A percentile compares a stretch with the other conserved stretches of the same genome.
These are phyloP conservation scores for Eimeria tenella DNA, from an alignment of 169 alveolate species.

Conservation along the genomic window DNA sequence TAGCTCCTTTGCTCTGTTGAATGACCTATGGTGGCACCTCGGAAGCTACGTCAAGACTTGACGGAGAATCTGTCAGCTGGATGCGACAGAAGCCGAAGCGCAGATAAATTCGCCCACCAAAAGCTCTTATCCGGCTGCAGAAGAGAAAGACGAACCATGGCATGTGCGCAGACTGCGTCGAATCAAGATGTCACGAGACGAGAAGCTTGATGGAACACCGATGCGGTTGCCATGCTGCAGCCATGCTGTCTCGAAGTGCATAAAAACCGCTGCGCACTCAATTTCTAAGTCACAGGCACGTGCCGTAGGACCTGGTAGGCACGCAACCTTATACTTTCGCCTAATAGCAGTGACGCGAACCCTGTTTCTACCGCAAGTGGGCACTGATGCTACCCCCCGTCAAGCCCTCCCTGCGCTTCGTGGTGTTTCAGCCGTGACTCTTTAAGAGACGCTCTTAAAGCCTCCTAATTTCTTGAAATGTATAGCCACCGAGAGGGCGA, in stretches of 20 bases:
- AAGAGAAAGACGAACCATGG: conserved; percentile 26
- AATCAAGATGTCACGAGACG: conserved; percentile 4
- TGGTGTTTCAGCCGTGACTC: conserved; percentile 47
- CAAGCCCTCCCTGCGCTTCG: conserved; percentile 63
- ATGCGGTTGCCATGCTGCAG: neutral
- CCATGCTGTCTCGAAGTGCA: conserved; percentile 6
- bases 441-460: conserved; percentile 43
- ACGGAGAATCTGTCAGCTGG: too few species aligned
- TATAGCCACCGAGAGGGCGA: conserved; percentile 53
- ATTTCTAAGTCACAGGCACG: neutral
- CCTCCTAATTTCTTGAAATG: conserved; percentile 29
- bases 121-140: neutral
- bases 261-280: neutral
- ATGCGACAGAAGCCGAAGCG: neutral
- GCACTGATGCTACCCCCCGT: conserved; percentile 28
- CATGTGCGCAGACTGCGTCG: neutral
- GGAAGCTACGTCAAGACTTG: neutral
- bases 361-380: conserved; percentile 26
- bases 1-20: neutral
- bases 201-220: neutral
- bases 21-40: neutral
- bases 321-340: neutral
- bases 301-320: neutral
- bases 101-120: neutral
- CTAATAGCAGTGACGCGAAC: conserved; percentile 1